A percentile compares a stretch with the other conserved stretches of the same genome.
phyloP scores from a whole-genome alignment of 306 rosid genomes.

The Biancaea sappan region DNA sequence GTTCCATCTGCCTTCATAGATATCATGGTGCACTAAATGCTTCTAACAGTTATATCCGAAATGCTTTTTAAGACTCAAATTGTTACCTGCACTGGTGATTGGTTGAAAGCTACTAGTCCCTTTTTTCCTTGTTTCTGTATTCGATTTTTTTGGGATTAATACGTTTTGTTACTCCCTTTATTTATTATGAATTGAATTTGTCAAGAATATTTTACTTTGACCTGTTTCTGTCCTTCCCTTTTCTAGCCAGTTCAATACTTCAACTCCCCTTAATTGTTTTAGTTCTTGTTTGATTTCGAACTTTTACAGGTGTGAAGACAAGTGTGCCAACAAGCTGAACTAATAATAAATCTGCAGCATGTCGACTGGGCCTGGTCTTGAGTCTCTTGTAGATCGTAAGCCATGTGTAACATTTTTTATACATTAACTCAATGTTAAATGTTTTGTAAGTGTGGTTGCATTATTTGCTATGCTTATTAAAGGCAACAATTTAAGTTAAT shows the following conservation, averaged over 20 bases:
- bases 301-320: constrained; percentile 6
- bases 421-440: not conserved
- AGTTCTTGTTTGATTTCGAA: not conserved
- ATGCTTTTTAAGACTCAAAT: not conserved
- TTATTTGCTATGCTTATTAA: not conserved
- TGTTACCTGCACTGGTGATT: not conserved
- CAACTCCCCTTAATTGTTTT: not conserved
- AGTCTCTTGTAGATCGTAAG: constrained; percentile 63
- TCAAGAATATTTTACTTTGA: not conserved
- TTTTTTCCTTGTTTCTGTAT: not conserved
- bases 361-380: constrained; percentile 58
- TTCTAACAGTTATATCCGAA: not conserved
- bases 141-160: not conserved
- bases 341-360: constrained; percentile 21
- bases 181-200: not conserved
- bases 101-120: not conserved
- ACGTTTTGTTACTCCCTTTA: not conserved
- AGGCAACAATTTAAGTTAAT: not conserved
- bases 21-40: too few species aligned
- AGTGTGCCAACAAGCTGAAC: not conserved
- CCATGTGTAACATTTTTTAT: not conserved
- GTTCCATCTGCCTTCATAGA: not conserved
- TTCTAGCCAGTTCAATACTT: not conserved
- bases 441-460: not conserved
- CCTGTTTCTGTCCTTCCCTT: not conserved